These are phyloP conservation scores for Mycena amicta DNA, from an alignment of 768 basidiomycete species.

Conservation along the genomic window DNA sequence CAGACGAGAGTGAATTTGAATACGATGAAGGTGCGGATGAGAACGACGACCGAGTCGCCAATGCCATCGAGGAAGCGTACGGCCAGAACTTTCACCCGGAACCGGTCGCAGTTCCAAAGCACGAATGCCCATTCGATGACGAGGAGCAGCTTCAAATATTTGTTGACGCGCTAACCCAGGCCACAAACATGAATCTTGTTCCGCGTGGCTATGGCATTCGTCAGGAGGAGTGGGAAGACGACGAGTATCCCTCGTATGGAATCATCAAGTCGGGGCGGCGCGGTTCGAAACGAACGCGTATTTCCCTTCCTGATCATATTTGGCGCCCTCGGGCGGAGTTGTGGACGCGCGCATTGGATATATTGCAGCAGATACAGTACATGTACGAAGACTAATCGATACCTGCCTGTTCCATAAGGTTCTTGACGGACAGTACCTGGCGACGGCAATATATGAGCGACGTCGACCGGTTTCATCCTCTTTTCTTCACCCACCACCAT, in stretches of 20 bases:
- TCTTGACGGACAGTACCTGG: too few relatives aligned
- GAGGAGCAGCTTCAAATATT: slow-evolving; percentile 2
- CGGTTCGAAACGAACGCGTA: neutral
- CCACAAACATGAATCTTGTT: neutral
- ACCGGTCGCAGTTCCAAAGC: slow-evolving; percentile 6
- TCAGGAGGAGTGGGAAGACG: slow-evolving; percentile 21
- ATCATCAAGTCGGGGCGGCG: slow-evolving; percentile 15
- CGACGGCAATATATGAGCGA: too few relatives aligned
- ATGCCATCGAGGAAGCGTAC: slow-evolving; percentile 7
- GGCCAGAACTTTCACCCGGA: slow-evolving; percentile 10
- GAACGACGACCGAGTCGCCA: neutral
- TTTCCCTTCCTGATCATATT: slow-evolving; percentile 16
- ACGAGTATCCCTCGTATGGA: slow-evolving; percentile 11
- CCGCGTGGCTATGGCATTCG: slow-evolving; percentile 18
- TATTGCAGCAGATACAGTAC: too few relatives aligned
- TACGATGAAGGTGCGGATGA: slow-evolving; percentile 1
- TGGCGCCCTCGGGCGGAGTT: slow-evolving; percentile 19
- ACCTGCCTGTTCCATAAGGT: too few relatives aligned
- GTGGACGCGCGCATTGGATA: too few relatives aligned
- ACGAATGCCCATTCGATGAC: slow-evolving; percentile 11
- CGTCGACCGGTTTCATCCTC: too few relatives aligned
- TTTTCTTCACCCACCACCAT: too few relatives aligned
- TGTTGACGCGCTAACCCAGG: neutral
- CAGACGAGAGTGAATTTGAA: neutral
- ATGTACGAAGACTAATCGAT: too few relatives aligned